Conservation (phyloP, 352 stramenopile genomes). For the Globisporangium spiculum region DNA sequence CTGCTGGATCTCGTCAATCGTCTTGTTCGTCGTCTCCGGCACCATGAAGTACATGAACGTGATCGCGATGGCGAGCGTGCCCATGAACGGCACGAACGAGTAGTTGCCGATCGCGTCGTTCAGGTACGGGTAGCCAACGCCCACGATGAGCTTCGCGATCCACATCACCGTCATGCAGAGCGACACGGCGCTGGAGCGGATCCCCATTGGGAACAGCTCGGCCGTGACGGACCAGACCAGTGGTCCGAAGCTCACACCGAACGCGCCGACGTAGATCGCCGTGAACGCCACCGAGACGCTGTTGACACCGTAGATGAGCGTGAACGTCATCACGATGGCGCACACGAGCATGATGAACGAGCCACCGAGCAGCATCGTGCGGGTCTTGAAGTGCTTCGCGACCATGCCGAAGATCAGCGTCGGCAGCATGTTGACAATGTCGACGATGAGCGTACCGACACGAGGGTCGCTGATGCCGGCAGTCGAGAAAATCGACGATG, state of each 20-base stretch:
- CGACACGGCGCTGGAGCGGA: slow-evolving; percentile 30
- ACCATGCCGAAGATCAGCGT: slow-evolving; percentile 33
- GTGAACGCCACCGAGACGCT: slow-evolving; percentile 44
- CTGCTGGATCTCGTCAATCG: slow-evolving; percentile 50
- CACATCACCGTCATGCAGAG: slow-evolving; percentile 42
- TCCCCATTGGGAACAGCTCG: slow-evolving; percentile 30
- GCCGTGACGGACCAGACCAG: slow-evolving; percentile 36
- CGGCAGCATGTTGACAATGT: slow-evolving; percentile 34
- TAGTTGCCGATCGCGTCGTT: slow-evolving; percentile 30
- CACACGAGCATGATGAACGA: slow-evolving; percentile 46
- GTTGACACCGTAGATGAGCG: slow-evolving; percentile 33
- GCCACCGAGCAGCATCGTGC: slow-evolving; percentile 51
- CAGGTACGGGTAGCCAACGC: slow-evolving; percentile 40
- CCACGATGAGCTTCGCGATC: slow-evolving; percentile 45
- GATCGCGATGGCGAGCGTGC: slow-evolving; percentile 21
- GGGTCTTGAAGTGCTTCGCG: slow-evolving; percentile 41
- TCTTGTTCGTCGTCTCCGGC: slow-evolving; percentile 49
- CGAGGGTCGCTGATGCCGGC: slow-evolving; percentile 39
- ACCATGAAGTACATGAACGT: slow-evolving; percentile 45
- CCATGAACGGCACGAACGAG: slow-evolving; percentile 36
- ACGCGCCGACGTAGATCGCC: slow-evolving; percentile 41
- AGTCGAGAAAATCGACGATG: slow-evolving; percentile 37
- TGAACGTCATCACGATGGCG: slow-evolving; percentile 44
- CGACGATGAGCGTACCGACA: slow-evolving; percentile 36
- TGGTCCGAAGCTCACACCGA: slow-evolving; percentile 44